Evolutionary conservation across 805 yeast genomes (phyloP), one percentile per base, ranked within the genome.

Genomic region (Saccharomycopsis babjevae): DNA sequence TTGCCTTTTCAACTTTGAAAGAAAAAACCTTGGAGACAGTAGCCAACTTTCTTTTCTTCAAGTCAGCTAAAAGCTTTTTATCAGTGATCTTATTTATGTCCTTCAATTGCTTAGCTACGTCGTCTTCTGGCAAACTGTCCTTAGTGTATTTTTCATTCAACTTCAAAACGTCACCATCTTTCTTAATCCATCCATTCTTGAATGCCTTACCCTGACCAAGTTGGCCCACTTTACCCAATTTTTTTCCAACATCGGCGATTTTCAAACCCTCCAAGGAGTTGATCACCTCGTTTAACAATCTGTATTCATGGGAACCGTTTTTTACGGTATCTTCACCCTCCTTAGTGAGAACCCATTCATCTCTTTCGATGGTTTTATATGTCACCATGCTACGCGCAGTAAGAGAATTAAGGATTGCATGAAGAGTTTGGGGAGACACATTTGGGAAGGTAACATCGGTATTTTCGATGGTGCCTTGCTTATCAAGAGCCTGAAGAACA

Each of bases 151-250:
- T 74, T 0, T 72, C 76, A 58, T 70, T 82, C 34, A 88, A 72
- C 57, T 89, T 82, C 67, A 93, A 80, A 69, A 80, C 83, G 67
- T 88, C 96, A 61, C 93, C 96, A 62, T 86, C 88, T 73, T 96
- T 94, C 65, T 82, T 76, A 68, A 94, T 85, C 99, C 99, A 94
- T 50, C 96, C 96, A 73, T 92, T 92, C 75, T 91, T 93, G 82
- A 94, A 96, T 18, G 98, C 99, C 69, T 92, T 85, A 67, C 96
- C 96, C 77, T 94, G 99, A 65, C 99, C 99, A 66, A 93, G 80
- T 68, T 86, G 85, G 65, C 97, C 98, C 62, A 83, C 83, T 58
- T 83, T 77, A 61, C 97, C 97, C 75, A 93, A 77, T 66, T 86
- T 81, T 60, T 84, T 71, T 57, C 76, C 75, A 59, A 88, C 89